These are phyloP conservation scores for Diospyros kaki DNA, from an alignment of 148 eudicot species.

Conservation along the genomic window DNA sequence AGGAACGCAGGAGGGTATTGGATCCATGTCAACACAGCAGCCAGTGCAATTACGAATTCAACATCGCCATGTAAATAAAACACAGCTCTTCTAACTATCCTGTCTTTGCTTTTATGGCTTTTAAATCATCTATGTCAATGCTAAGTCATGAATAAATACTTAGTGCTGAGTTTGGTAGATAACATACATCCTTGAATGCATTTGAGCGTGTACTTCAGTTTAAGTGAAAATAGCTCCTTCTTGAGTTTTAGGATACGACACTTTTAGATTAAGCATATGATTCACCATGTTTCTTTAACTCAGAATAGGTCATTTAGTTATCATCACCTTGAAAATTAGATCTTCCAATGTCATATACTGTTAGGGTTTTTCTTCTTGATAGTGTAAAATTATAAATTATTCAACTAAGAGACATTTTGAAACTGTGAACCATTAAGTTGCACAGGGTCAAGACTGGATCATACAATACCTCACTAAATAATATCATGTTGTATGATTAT, in stretches of 20 bases:
- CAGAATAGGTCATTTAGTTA: not conserved
- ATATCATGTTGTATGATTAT: not conserved
- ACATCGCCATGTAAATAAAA: constrained; percentile 51
- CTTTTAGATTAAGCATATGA: not conserved
- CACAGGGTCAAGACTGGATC: not conserved
- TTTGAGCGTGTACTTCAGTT: not conserved
- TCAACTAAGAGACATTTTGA: not conserved
- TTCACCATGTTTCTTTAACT: not conserved
- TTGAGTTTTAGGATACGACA: not conserved
- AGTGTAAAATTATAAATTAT: not conserved
- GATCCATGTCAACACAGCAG: constrained; percentile 48
- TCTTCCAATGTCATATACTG: not conserved
- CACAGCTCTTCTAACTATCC: not conserved
- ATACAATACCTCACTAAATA: not conserved
- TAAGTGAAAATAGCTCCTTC: not conserved
- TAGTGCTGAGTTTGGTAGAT: not conserved
- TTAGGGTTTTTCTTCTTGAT: not conserved
- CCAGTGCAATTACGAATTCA: constrained; percentile 49
- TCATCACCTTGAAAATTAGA: not conserved
- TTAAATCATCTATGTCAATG: not conserved
- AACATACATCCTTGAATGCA: not conserved
- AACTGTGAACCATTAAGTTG: no score
- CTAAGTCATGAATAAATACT: not conserved
- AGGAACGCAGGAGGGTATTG: constrained; percentile 16
- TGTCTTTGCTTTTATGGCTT: not conserved